Percentiles rank a stretch among this genome's conserved stretches.
Evolutionary conservation across 371 early-diverging fungal genomes (phyloP).

Genomic region (Batrachochytrium dendrobatidis): DNA sequence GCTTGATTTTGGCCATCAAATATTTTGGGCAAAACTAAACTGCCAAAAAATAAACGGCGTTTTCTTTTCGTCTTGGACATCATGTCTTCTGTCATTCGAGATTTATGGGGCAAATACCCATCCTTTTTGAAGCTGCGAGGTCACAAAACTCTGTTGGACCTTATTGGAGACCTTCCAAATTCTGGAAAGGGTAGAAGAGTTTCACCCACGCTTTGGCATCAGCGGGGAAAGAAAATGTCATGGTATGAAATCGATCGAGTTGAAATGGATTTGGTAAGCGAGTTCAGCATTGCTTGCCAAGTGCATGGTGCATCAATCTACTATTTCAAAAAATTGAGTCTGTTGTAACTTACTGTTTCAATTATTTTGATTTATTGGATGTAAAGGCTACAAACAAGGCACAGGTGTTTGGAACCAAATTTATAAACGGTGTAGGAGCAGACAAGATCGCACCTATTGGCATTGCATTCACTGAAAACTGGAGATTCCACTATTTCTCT

Average conservation of each 20-base stretch:
- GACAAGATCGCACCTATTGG: background rate
- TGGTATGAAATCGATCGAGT: constrained; percentile 1
- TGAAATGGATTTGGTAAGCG: background rate
- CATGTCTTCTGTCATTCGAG: background rate
- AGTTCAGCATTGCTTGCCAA: no score
- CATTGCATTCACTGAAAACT: background rate
- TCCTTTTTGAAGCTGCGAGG: background rate
- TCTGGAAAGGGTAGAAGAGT: background rate
- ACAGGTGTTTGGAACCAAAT: background rate
- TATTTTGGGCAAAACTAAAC: no score
- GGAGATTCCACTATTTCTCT: background rate
- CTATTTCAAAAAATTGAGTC: no score
- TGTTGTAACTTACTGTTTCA: no score
- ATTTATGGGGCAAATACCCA: background rate
- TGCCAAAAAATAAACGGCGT: no score
- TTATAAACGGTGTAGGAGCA: background rate
- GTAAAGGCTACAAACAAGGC: background rate
- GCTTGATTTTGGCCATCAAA: no score
- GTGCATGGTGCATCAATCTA: no score
- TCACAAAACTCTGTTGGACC: background rate
- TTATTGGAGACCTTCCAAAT: background rate
- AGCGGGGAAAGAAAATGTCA: background rate
- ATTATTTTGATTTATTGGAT: no score
- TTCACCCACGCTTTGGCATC: background rate
- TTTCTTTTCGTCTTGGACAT: background rate